Evolutionary conservation across 495 filamentous ascomycete genomes (phyloP), one percentile per base, ranked within the genome.

Genomic region (Chaetomium fimeti): DNA sequence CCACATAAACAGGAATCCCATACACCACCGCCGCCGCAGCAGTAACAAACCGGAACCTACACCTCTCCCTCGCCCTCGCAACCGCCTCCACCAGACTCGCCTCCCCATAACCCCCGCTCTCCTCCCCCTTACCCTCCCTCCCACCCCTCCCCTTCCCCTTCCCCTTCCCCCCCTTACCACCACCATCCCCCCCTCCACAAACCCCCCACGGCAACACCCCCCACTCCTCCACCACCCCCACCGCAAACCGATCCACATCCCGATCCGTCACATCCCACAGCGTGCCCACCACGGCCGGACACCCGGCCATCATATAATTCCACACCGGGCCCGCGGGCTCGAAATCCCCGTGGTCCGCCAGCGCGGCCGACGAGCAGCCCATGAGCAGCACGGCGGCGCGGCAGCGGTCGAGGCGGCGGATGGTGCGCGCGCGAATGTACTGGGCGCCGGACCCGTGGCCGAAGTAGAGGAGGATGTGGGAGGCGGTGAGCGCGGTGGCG

Each of bases 201-300:
- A 68, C 69, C 24, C 78, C 80, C 13, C 54, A 22, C 0, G 69
- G 69, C 29, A 91, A 77, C 3, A 98, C 72, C 16, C 94, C 94
- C 94, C 94, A 98, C 60, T 87, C 83, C 72, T 93, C 88, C 56
- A 96, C 87, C 3, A 88, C 78, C 18, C 83, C 78, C 25, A 85
- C 85, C 0, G 91, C 87, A 72, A 97, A 96, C 42, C 92, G 88
- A 79, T 98, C 94, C 69, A 96, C 94, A 72, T 98, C 94, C 67
- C 89, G 89, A 69, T 98, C 94, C 15, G 95, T 98, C 24, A 98
- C 94, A 75, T 98, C 94, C 94, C 94, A 98, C 42, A 98, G 80
- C 5, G 90, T 96, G 24, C 90, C 93, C 0, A 97, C 86, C 20
- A 97, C 81, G 12, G 93, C 91, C 3, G 90, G 88, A 58, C 83